Conservation (phyloP, 306 rosid species). For the Ziziphus jujuba region DNA sequence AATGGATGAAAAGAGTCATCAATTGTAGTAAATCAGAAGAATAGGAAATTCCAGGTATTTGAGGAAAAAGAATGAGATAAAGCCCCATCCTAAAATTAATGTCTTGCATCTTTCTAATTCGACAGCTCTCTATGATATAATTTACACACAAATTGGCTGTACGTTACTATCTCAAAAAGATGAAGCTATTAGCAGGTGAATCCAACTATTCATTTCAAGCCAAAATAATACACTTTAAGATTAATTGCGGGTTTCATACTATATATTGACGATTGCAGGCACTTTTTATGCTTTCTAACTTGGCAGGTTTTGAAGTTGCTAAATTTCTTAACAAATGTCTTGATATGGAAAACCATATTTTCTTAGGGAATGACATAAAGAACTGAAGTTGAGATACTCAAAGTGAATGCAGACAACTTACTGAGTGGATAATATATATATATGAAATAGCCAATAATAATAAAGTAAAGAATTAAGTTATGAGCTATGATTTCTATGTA, state of each 20-base stretch:
- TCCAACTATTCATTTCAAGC: no score
- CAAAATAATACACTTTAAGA: no score
- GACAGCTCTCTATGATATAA: no score
- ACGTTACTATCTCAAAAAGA: neutral
- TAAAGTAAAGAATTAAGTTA: no score
- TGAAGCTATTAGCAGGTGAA: neutral
- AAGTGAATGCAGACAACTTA: neutral
- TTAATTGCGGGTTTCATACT: no score
- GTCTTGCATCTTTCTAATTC: neutral
- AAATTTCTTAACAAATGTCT: neutral
- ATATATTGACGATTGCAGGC: no score
- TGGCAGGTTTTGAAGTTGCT: neutral
- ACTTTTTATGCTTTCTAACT: neutral
- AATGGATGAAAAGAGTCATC: slow-evolving; percentile 10
- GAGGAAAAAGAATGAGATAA: neutral
- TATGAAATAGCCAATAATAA: no score
- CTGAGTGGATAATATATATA: neutral
- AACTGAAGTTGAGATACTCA: neutral
- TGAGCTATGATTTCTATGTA: no score
- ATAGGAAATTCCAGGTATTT: slow-evolving; percentile 7
- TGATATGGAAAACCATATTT: neutral
- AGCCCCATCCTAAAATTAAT: slow-evolving; percentile 1
- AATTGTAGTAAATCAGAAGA: slow-evolving; percentile 19
- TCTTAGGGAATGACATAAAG: no score
- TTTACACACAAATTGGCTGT: neutral